Conservation (phyloP, 2,329 filamentous ascomycete genomes). For the Curvularia verruculosa region DNA sequence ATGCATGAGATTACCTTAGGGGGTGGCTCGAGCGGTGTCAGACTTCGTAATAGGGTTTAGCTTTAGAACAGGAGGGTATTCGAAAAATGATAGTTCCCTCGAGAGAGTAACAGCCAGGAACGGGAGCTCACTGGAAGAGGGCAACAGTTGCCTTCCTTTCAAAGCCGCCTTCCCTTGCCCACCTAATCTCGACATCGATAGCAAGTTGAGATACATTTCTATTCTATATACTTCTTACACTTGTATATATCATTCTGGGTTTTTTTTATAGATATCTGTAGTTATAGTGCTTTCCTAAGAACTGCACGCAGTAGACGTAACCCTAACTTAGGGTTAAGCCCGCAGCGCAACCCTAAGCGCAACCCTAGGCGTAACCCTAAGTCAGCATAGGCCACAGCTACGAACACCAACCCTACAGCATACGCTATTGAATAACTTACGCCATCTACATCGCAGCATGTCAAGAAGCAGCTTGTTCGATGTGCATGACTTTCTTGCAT, state of each 20-base stretch:
- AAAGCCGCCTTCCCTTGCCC: neutral
- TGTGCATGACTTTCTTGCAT: neutral
- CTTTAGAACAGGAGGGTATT: neutral
- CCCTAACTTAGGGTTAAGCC: neutral
- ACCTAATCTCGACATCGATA: neutral
- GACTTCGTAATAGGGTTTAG: neutral
- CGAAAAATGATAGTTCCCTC: neutral
- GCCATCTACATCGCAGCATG: neutral
- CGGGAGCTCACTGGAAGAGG: neutral
- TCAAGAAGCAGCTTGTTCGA: neutral
- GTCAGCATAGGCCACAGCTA: neutral
- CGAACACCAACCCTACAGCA: neutral
- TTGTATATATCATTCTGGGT: neutral
- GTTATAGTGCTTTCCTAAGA: neutral
- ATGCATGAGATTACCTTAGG: neutral
- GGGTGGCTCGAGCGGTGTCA: neutral
- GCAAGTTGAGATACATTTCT: conserved; percentile 2
- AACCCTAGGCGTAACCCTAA: neutral
- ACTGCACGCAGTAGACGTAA: neutral
- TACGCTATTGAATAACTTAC: neutral
- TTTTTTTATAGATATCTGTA: neutral
- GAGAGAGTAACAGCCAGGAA: neutral
- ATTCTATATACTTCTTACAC: neutral
- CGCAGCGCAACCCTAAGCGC: too few relatives aligned
- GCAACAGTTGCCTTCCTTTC: neutral